These are phyloP conservation scores for Citrullus mucosospermus DNA, from an alignment of 306 rosid species.

Conservation along the genomic window DNA sequence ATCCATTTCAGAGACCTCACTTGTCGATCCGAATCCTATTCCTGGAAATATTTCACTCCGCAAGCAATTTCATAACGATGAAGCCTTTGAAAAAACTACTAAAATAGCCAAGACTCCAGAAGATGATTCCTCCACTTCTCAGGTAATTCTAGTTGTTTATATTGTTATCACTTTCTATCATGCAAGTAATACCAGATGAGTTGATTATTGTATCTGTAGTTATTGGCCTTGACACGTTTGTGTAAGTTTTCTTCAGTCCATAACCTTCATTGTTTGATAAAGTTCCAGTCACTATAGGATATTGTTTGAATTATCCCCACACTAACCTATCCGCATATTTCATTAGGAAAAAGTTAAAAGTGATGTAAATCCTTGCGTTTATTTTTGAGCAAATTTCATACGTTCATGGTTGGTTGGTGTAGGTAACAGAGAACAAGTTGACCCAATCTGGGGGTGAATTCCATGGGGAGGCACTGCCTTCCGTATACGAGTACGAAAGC, in stretches of 20 bases:
- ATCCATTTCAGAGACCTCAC: constrained; percentile 63
- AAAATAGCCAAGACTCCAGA: constrained; percentile 50
- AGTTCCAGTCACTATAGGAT: not conserved
- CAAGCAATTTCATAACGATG: constrained; percentile 58
- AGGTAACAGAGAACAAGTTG: constrained; percentile 41
- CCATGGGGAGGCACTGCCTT: constrained; percentile 28
- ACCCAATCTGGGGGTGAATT: constrained; percentile 37
- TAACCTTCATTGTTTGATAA: not conserved
- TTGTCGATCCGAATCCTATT: constrained; percentile 35
- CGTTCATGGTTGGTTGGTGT: constrained; percentile 1
- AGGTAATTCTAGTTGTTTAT: constrained; percentile 25
- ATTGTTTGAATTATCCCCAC: not conserved
- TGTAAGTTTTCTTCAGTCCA: not conserved
- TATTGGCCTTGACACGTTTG: not conserved
- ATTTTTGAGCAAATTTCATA: not conserved
- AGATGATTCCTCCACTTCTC: constrained; percentile 41
- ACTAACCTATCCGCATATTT: too few species aligned
- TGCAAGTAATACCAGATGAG: not conserved
- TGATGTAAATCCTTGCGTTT: not conserved
- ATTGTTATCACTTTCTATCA: not conserved
- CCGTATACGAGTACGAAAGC: constrained; percentile 32
- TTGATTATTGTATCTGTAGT: not conserved
- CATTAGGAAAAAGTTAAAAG: not conserved
- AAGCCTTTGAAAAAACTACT: constrained; percentile 38
- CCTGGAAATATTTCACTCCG: constrained; percentile 52